Percentiles rank a stretch among this genome's conserved stretches.
These are phyloP conservation scores for Hypoxylon rickii DNA, from an alignment of 495 filamentous ascomycete genomes.

Conservation along the genomic window DNA sequence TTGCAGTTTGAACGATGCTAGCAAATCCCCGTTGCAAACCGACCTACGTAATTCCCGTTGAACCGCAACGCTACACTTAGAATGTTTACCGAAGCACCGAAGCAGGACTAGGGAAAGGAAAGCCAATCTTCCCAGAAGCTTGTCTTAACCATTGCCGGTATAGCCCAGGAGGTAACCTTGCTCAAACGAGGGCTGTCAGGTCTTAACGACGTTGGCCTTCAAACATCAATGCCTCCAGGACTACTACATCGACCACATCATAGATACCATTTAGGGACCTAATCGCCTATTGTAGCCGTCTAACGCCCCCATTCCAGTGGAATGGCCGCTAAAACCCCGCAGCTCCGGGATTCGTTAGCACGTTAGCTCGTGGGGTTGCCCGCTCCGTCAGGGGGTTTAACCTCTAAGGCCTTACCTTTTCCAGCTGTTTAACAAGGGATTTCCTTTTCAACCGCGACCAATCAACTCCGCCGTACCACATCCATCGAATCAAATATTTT, in stretches of 20 bases:
- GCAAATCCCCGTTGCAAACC: conserved; percentile 1
- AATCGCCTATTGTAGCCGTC: too few relatives aligned
- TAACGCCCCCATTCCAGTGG: too few relatives aligned
- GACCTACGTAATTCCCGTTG: conserved; percentile 10
- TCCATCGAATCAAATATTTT: not conserved
- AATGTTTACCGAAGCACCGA: too few relatives aligned
- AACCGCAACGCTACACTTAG: not conserved
- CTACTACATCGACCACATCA: too few relatives aligned
- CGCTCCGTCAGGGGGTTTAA: not conserved
- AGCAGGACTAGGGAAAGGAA: conserved; percentile 6
- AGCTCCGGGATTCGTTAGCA: not conserved
- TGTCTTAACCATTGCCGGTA: conserved; percentile 4
- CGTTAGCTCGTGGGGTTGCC: not conserved
- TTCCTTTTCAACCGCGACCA: conserved; percentile 24
- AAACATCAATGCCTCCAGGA: too few relatives aligned
- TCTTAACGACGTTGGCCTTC: too few relatives aligned
- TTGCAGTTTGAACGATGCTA: conserved; percentile 1
- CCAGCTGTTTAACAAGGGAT: too few relatives aligned
- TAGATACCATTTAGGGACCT: too few relatives aligned
- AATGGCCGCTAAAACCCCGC: not conserved
- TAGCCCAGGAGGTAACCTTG: conserved; percentile 12
- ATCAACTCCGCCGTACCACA: conserved; percentile 4
- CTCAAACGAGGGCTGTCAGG: conserved; percentile 2
- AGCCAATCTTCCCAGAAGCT: not conserved
- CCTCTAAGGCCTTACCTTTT: too few relatives aligned